These are phyloP conservation scores for Alternaria gaisen DNA, from an alignment of 2,329 filamentous ascomycete genomes.

Conservation along the genomic window DNA sequence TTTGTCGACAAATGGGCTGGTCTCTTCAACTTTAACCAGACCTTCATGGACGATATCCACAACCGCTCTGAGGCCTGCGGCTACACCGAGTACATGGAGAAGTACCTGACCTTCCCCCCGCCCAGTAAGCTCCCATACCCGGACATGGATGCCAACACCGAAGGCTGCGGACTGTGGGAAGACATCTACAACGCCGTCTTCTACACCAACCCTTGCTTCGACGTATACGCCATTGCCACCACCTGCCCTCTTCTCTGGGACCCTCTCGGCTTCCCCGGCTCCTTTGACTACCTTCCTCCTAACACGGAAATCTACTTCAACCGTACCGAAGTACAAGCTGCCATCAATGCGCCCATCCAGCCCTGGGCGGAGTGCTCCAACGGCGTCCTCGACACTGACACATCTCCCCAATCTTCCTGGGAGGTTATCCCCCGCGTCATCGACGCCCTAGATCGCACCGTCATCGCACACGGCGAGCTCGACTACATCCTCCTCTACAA, in stretches of 20 bases:
- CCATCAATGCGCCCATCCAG: constrained; percentile 69
- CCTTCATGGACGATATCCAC: constrained; percentile 63
- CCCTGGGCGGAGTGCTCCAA: constrained; percentile 67
- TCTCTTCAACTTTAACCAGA: constrained; percentile 71
- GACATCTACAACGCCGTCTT: constrained; percentile 64
- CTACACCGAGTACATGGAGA: constrained; percentile 67
- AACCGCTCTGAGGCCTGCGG: constrained; percentile 66
- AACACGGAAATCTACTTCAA: constrained; percentile 75
- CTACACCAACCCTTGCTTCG: constrained; percentile 78
- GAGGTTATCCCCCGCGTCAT: constrained; percentile 74
- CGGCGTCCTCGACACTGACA: constrained; percentile 61
- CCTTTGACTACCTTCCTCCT: constrained; percentile 68
- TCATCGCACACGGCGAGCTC: constrained; percentile 76
- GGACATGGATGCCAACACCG: constrained; percentile 55
- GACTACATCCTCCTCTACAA: constrained; percentile 75
- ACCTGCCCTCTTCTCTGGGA: constrained; percentile 77
- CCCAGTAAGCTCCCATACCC: constrained; percentile 65
- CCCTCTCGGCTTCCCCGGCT: constrained; percentile 73
- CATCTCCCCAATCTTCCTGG: constrained; percentile 63
- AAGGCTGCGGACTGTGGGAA: constrained; percentile 67
- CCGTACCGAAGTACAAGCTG: constrained; percentile 72
- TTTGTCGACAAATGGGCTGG: constrained; percentile 69
- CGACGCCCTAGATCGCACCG: constrained; percentile 73
- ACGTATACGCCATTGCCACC: constrained; percentile 76
- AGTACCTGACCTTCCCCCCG: constrained; percentile 74